Base-by-base conservation (phyloP, 148 eudicot genomes). In the Arctostaphylos glauca region DNA sequence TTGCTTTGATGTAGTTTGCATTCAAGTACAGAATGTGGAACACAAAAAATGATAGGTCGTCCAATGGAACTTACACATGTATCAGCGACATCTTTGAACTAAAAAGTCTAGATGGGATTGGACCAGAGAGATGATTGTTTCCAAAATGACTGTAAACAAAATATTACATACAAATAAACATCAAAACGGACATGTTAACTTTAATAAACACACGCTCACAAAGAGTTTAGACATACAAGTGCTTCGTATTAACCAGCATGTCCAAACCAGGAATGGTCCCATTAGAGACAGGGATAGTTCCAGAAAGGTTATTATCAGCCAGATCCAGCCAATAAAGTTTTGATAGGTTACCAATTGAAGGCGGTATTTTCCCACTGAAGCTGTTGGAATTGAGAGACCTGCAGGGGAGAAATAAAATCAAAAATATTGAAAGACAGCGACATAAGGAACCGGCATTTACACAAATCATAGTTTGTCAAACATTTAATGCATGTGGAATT, bases 321-420 rank as follows among this genome's bases (percentile, higher is more conserved):
- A 94, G 84, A 84, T 94, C 98, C 81, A 94, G 94, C 98, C 95
- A 94, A 78, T 85, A 67, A 38, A 92, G 90, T 15, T 92, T 89
- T 55, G 85, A 56, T 60, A 92, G 81, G 71, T 86, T 84, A 60
- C 98, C 98, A 82, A 94, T 66, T 43, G 95, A 85, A 71, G 89
- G 85, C 41, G 90, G 92, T 80, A 90, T 88, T 59, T 74, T 80
- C 81, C 90, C 92, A 58, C n/a, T 88, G 74, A 90, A 87, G 76
- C 64, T 59, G 81, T 90, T 90, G 16, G 82, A 74, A 76, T 82
- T 87, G 55, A 90, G 87, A 82, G 82, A 80, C 80, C 92, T 90
- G 89, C 53, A 78, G 8, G 58, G 19, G 14, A 50, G 13, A 16
- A 0, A 74, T 43, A 4, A 67, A 81, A 72, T 46, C 1, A 4